phyloP scores from a whole-genome alignment of 2,329 filamentous ascomycete species.

The Macroventuria anomochaeta region DNA sequence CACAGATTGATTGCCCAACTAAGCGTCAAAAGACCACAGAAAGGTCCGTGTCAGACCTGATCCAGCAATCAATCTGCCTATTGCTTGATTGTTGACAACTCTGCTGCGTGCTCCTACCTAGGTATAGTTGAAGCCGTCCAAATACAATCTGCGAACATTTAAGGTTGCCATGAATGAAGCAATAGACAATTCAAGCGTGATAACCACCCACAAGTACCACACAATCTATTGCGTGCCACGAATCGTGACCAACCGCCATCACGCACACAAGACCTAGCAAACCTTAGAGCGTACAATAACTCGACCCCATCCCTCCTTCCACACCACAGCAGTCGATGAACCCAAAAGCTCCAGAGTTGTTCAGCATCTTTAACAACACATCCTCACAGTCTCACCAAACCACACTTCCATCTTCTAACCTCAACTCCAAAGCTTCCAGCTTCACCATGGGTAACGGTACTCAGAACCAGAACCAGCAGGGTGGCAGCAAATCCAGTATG shows the following conservation, averaged over 20 bases:
- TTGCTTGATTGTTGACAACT: too few relatives aligned
- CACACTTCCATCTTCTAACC: not conserved
- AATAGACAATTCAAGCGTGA: too few relatives aligned
- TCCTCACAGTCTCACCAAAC: not conserved
- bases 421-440: not conserved
- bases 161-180: too few relatives aligned
- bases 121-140: too few relatives aligned
- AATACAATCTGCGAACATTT: too few relatives aligned
- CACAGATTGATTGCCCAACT: too few relatives aligned
- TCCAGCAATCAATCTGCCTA: too few relatives aligned
- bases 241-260: not conserved
- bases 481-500: not conserved
- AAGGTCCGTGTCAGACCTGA: too few relatives aligned
- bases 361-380: not conserved
- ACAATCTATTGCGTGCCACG: too few relatives aligned
- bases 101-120: too few relatives aligned
- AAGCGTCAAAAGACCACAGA: too few relatives aligned
- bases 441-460: not conserved
- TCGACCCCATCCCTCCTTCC: not conserved
- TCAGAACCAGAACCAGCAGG: not conserved
- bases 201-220: too few relatives aligned
- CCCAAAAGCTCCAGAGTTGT: not conserved
- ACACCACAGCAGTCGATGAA: not conserved
- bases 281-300: not conserved
- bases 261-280: not conserved